phyloP scores from a whole-genome alignment of 2,329 filamentous ascomycete genomes.

The Aspergillus sp. region DNA sequence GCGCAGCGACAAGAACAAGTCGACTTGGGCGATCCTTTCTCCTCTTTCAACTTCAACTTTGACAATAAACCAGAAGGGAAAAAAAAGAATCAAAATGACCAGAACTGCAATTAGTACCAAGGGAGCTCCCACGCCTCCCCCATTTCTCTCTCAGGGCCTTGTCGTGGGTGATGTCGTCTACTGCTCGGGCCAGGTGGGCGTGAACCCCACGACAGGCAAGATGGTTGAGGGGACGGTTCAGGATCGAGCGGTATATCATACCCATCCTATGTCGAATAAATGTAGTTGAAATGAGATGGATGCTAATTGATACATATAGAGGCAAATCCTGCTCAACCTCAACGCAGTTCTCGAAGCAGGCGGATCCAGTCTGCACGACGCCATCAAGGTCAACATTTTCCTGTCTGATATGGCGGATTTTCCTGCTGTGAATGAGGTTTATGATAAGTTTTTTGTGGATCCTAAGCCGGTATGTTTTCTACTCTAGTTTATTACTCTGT shows the following conservation, averaged over 20 bases:
- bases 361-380: conserved; percentile 53
- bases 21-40: too few species aligned
- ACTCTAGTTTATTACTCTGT: background rate
- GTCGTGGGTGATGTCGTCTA: conserved; percentile 61
- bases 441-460: conserved; percentile 29
- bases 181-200: conserved; percentile 59
- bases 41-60: too few species aligned
- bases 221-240: conserved; percentile 51
- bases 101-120: conserved; percentile 16
- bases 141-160: conserved; percentile 51
- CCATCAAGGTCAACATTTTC: conserved; percentile 63
- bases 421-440: conserved; percentile 62
- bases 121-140: conserved; percentile 44
- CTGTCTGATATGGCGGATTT: conserved; percentile 62
- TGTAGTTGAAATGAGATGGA: too few species aligned
- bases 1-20: too few species aligned
- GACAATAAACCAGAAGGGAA: too few species aligned
- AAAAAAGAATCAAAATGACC: too few species aligned
- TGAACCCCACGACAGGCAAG: conserved; percentile 46
- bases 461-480: background rate
- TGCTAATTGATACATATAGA: conserved; percentile 9
- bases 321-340: conserved; percentile 45
- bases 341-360: conserved; percentile 57
- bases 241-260: conserved; percentile 11
- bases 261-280: too few species aligned